Percentiles rank a stretch among this genome's conserved stretches.
phyloP scores from a whole-genome alignment of 192 early-diverging fungal species.

The Globomyces pollinis-pini region DNA sequence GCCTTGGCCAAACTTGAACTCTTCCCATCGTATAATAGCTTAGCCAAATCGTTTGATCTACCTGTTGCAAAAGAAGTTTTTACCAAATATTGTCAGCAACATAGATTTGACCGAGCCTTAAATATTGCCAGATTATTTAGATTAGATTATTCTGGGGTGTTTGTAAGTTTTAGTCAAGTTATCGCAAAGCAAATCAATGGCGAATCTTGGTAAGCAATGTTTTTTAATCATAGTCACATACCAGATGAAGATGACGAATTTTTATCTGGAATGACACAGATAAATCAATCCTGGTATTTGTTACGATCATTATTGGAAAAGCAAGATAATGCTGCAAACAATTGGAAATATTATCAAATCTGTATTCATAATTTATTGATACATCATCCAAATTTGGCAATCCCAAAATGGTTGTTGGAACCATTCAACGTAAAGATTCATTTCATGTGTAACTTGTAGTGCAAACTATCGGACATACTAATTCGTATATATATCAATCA shows the following conservation, averaged over 20 bases:
- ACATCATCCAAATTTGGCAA: neutral
- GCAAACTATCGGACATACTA: neutral
- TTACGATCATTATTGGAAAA: neutral
- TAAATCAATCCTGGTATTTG: neutral
- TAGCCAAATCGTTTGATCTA: neutral
- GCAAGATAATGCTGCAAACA: neutral
- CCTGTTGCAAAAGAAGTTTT: neutral
- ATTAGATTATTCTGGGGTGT: neutral
- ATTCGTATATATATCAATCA: neutral
- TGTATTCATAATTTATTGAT: neutral
- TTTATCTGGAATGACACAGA: neutral
- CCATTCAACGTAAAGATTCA: slow-evolving; percentile 9
- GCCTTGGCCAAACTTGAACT: neutral
- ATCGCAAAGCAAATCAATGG: neutral
- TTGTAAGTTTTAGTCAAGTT: neutral
- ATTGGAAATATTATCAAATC: slow-evolving; percentile 4
- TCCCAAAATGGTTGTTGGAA: slow-evolving; percentile 2
- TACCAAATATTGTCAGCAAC: neutral
- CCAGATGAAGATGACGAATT: neutral
- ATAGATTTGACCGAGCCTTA: neutral
- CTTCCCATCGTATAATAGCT: neutral
- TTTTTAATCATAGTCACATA: neutral
- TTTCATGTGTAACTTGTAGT: neutral
- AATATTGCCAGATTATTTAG: neutral
- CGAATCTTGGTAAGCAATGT: neutral